Percentiles rank a stretch among this genome's conserved stretches.
Evolutionary conservation across 345 rosid genomes (phyloP).

Genomic region (Melaleuca quinquenervia): DNA sequence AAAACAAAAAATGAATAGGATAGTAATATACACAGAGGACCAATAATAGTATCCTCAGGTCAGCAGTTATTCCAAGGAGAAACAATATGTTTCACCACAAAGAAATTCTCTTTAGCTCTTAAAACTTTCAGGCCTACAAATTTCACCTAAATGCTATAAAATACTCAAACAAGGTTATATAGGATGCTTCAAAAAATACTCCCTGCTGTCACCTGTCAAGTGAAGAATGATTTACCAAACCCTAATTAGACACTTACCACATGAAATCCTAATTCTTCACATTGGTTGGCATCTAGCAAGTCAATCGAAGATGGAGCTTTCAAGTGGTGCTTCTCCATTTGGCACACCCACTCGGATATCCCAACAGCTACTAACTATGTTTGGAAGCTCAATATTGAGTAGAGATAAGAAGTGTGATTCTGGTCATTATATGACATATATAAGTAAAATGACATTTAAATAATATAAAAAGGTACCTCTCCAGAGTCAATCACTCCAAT

Average conservation of each 20-base stretch:
- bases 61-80: not conserved
- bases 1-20: not conserved
- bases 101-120: not conserved
- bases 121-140: not conserved
- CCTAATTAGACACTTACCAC: constrained; percentile 32
- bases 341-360: constrained; percentile 32
- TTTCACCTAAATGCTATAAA: not conserved
- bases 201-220: not conserved
- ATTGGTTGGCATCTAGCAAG: constrained; percentile 31
- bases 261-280: constrained; percentile 34
- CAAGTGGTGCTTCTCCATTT: constrained; percentile 28
- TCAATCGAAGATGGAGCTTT: constrained; percentile 52
- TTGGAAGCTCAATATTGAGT: not conserved
- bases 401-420: not conserved
- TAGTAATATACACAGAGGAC: not conserved
- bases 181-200: not conserved
- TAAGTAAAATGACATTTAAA: not conserved
- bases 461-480: constrained; percentile 29
- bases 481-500: constrained; percentile 44
- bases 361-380: constrained; percentile 9
- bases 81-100: not conserved
- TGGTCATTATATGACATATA: not conserved
- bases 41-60: not conserved
- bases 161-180: not conserved
- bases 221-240: not conserved